These are phyloP conservation scores for Helichrysum umbraculigerum DNA, from an alignment of 129 eudicot genomes.

Conservation along the genomic window DNA sequence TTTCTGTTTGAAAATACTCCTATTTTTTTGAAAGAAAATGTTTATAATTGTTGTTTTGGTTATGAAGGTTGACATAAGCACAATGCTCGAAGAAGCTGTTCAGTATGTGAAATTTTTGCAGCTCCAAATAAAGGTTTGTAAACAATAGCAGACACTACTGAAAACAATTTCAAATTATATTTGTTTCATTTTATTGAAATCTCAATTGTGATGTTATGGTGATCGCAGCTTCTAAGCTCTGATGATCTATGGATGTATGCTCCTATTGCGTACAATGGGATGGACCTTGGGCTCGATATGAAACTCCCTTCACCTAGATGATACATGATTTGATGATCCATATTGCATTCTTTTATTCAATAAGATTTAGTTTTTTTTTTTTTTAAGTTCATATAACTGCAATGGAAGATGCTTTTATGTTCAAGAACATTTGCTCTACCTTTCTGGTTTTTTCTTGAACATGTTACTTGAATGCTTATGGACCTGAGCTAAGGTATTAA, in stretches of 20 bases:
- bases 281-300: conserved; percentile 59
- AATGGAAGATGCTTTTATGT: conserved; percentile 15
- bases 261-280: conserved; percentile 73
- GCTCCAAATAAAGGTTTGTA: conserved; percentile 62
- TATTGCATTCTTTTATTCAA: neutral
- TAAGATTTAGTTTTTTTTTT: neutral
- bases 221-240: conserved; percentile 67
- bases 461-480: conserved; percentile 10
- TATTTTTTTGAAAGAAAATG: neutral
- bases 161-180: neutral
- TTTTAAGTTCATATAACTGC: conserved; percentile 9
- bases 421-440: conserved; percentile 10
- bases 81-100: conserved; percentile 85
- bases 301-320: conserved; percentile 44
- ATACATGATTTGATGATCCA: conserved; percentile 3
- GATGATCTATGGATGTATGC: conserved; percentile 82
- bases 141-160: neutral
- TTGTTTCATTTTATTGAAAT: neutral
- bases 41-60: neutral
- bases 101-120: conserved; percentile 58
- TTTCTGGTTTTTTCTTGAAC: conserved; percentile 22
- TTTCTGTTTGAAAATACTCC: neutral
- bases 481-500: neutral
- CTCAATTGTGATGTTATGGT: conserved; percentile 9
- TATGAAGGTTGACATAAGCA: conserved; percentile 74